A percentile compares a stretch with the other conserved stretches of the same genome.
Conservation (phyloP, 2,329 filamentous ascomycete species). For the Cytospora piceicola region DNA sequence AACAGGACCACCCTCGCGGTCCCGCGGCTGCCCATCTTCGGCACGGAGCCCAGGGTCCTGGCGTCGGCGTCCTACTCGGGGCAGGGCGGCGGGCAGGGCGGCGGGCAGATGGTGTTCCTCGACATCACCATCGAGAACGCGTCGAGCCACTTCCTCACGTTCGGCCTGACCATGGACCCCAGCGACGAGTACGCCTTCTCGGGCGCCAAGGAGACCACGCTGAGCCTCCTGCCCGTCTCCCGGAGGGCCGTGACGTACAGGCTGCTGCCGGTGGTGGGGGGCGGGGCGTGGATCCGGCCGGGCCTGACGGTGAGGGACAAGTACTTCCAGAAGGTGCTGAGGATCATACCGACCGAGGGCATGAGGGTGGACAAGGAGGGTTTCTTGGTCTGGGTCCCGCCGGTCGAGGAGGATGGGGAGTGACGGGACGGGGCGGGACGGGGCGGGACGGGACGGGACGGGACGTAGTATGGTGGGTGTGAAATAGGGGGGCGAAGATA, state of each 20-base stretch:
- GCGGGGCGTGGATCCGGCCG: slow-evolving; percentile 68
- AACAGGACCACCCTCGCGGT: slow-evolving; percentile 74
- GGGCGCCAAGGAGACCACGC: slow-evolving; percentile 76
- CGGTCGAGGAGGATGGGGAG: slow-evolving; percentile 34
- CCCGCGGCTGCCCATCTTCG: slow-evolving; percentile 79
- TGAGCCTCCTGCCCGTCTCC: slow-evolving; percentile 84
- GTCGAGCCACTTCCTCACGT: slow-evolving; percentile 91
- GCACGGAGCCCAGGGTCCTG: slow-evolving; percentile 84
- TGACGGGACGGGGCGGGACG: slow-evolving; percentile 7
- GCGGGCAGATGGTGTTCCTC: slow-evolving; percentile 50
- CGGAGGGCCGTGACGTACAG: slow-evolving; percentile 74
- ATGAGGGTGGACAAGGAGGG: slow-evolving; percentile 69
- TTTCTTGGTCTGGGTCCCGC: slow-evolving; percentile 64
- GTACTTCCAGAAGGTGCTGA: slow-evolving; percentile 90
- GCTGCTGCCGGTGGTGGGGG: slow-evolving; percentile 68
- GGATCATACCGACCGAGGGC: slow-evolving; percentile 77
- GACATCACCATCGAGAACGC: slow-evolving; percentile 83
- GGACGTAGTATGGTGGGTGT: too few relatives aligned
- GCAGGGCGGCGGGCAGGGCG: slow-evolving; percentile 36
- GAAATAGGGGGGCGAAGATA: too few relatives aligned
- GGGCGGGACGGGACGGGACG: too few relatives aligned
- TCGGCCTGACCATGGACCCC: slow-evolving; percentile 89
- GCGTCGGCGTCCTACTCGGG: slow-evolving; percentile 56
- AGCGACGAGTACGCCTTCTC: slow-evolving; percentile 93
- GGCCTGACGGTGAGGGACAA: slow-evolving; percentile 80